phyloP scores from a whole-genome alignment of 1,284 basidiomycete species.

The Microbotryomycetes sp. region DNA sequence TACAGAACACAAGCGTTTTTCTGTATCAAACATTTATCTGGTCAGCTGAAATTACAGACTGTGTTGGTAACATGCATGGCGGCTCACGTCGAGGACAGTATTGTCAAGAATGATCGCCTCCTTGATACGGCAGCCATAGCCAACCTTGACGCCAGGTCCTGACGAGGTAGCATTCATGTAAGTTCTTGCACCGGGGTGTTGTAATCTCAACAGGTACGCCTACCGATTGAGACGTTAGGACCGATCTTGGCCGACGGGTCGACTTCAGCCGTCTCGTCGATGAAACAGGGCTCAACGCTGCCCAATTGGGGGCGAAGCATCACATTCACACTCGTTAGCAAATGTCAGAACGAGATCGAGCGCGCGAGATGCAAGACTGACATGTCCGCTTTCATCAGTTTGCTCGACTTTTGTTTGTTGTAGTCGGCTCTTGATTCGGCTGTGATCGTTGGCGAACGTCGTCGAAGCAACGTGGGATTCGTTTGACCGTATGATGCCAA shows the following conservation, averaged over 20 bases:
- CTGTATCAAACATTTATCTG: slow-evolving; percentile 15
- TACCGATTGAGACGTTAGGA: slow-evolving; percentile 46
- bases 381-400: slow-evolving; percentile 40
- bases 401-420: slow-evolving; percentile 19
- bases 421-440: slow-evolving; percentile 33
- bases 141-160: slow-evolving; percentile 45
- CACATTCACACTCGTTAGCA: no score
- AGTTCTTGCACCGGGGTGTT: no score
- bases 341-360: no score
- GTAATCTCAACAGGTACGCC: no score
- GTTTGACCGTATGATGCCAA: slow-evolving; percentile 40
- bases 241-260: slow-evolving; percentile 48
- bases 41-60: neutral
- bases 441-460: slow-evolving; percentile 40
- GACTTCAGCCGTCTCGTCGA: slow-evolving; percentile 46
- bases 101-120: slow-evolving; percentile 49
- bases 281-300: slow-evolving; percentile 47
- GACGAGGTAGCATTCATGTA: no score
- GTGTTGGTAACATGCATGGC: neutral
- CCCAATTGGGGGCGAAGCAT: no score
- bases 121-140: slow-evolving; percentile 47
- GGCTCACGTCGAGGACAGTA: slow-evolving; percentile 42
- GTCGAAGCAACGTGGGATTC: slow-evolving; percentile 39
- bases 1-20: slow-evolving; percentile 48
- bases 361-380: no score